Evolutionary conservation across 805 yeast genomes (phyloP).

Genomic region (Brettanomyces anomalus): DNA sequence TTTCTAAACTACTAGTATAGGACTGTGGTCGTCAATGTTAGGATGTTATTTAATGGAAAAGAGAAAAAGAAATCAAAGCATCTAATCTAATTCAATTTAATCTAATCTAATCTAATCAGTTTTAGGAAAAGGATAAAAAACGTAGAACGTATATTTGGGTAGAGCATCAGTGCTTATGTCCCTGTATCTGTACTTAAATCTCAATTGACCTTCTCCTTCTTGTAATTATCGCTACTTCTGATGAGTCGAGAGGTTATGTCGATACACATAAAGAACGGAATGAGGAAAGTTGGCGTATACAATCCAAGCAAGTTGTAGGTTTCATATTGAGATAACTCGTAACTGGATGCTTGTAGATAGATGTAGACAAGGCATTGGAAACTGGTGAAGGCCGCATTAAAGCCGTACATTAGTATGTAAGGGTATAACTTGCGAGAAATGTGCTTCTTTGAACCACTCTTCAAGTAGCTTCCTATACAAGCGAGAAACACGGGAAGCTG

Average conservation of each 20-base stretch:
- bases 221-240: no score
- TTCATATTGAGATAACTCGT: slow-evolving; percentile 32
- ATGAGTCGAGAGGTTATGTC: slow-evolving; percentile 28
- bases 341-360: slow-evolving; percentile 23
- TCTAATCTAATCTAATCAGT: no score
- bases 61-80: background rate
- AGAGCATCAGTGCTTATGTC: no score
- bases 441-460: slow-evolving; percentile 5
- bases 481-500: slow-evolving; percentile 74
- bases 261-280: slow-evolving; percentile 49
- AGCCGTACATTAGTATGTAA: slow-evolving; percentile 54
- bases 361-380: slow-evolving; percentile 58
- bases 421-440: slow-evolving; percentile 16
- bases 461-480: slow-evolving; percentile 27
- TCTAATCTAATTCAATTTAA: slow-evolving; percentile 4
- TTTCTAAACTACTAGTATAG: no score
- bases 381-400: slow-evolving; percentile 78
- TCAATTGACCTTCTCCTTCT: background rate
- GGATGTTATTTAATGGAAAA: background rate
- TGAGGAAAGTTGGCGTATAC: slow-evolving; percentile 63
- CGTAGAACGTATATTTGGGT: no score
- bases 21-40: no score
- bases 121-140: no score
- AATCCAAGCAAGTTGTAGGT: slow-evolving; percentile 36
- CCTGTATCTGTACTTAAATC: no score